phyloP scores from a whole-genome alignment of 2,329 filamentous ascomycete genomes.

The Xylariaceae sp. region DNA sequence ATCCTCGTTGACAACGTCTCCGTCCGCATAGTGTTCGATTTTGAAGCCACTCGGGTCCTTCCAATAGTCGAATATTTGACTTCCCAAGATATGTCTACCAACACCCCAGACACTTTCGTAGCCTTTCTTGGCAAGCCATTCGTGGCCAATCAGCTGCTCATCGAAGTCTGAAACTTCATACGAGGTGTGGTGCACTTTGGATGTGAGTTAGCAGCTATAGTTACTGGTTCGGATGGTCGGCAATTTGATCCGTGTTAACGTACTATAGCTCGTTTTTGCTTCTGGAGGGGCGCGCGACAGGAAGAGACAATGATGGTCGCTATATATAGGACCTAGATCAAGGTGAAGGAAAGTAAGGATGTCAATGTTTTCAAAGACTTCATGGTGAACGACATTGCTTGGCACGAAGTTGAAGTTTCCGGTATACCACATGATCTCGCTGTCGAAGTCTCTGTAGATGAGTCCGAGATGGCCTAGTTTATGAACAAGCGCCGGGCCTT shows the following conservation, averaged over 20 bases:
- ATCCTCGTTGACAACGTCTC: constrained; percentile 53
- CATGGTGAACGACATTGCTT: constrained; percentile 24
- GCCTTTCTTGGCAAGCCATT: constrained; percentile 50
- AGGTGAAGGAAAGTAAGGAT: constrained; percentile 46
- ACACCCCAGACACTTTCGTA: constrained; percentile 57
- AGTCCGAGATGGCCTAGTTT: constrained; percentile 33
- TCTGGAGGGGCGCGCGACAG: constrained; percentile 30
- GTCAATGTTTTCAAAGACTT: constrained; percentile 20
- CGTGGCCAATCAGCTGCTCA: constrained; percentile 55
- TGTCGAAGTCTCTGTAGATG: constrained; percentile 32
- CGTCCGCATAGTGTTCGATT: constrained; percentile 61
- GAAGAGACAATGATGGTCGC: constrained; percentile 56
- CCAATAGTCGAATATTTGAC: constrained; percentile 53
- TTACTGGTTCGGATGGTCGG: background rate
- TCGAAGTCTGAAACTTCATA: constrained; percentile 61
- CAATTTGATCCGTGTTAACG: background rate
- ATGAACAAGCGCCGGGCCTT: constrained; percentile 32
- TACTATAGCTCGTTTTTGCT: constrained; percentile 31
- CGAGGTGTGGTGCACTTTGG: constrained; percentile 48
- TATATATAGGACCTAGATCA: constrained; percentile 45
- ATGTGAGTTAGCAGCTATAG: background rate
- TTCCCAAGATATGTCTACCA: constrained; percentile 55
- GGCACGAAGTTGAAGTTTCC: constrained; percentile 34
- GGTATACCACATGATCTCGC: constrained; percentile 31
- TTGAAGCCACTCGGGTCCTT: constrained; percentile 22